Conservation (phyloP, 202 grass and related monocot species). For the Zizania palustris region DNA sequence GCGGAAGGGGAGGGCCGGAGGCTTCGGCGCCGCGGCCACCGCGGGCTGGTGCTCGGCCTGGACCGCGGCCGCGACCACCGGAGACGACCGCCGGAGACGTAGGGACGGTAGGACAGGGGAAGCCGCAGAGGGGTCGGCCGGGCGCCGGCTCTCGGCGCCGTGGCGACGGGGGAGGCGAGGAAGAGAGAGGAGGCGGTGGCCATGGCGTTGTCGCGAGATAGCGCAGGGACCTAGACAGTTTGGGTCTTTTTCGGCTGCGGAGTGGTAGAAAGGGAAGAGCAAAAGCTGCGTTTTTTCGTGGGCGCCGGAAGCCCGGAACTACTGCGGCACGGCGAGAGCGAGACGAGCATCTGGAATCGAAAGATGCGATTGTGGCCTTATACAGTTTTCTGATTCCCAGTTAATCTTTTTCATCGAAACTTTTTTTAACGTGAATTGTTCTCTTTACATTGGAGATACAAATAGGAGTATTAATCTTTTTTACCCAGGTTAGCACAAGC, state of each 20-base stretch:
- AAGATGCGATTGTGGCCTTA: conserved; percentile 49
- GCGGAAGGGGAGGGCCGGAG: conserved; percentile 81
- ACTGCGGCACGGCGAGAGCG: conserved; percentile 16
- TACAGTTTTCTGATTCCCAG: no score
- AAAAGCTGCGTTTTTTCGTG: conserved; percentile 25
- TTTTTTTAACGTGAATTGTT: no score
- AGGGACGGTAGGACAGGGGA: conserved; percentile 31
- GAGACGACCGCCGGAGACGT: conserved; percentile 38
- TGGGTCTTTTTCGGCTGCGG: background rate
- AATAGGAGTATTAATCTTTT: no score
- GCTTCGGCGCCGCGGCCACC: conserved; percentile 53
- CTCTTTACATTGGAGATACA: no score
- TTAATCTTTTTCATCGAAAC: no score
- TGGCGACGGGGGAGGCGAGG: conserved; percentile 55
- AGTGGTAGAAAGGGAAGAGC: conserved; percentile 23
- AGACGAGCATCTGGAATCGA: conserved; percentile 25
- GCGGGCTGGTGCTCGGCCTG: conserved; percentile 71
- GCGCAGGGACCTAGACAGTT: conserved; percentile 20
- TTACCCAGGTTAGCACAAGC: no score
- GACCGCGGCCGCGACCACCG: conserved; percentile 45
- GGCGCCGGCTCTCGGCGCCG: conserved; percentile 35
- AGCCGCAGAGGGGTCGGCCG: conserved; percentile 4
- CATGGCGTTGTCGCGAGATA: conserved; percentile 61
- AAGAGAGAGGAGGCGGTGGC: conserved; percentile 68
- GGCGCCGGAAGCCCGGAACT: conserved; percentile 8